Evolutionary conservation across 805 yeast genomes (phyloP).

Genomic region (Suhomyces canberraensis): DNA sequence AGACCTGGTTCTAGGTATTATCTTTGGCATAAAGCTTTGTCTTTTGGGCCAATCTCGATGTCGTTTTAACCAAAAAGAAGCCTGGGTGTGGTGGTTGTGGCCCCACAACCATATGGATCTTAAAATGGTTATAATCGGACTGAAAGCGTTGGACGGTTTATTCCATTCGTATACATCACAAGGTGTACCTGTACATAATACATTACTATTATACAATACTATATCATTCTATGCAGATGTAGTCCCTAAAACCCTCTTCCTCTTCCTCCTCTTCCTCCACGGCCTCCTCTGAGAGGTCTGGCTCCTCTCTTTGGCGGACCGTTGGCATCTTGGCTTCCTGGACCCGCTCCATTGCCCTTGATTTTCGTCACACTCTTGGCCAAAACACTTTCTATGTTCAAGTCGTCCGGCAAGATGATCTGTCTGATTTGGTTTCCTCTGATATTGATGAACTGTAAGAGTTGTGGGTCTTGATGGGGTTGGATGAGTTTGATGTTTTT

Average conservation of each 20-base stretch:
- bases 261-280: conserved; percentile 18
- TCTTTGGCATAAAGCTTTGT: too few relatives aligned
- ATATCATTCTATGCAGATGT: not conserved
- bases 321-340: conserved; percentile 20
- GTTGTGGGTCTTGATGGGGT: conserved; percentile 63
- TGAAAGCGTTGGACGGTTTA: too few relatives aligned
- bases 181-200: conserved; percentile 5
- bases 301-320: conserved; percentile 11
- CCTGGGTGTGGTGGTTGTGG: too few relatives aligned
- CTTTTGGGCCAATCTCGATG: too few relatives aligned
- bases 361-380: conserved; percentile 47
- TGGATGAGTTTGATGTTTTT: conserved; percentile 78
- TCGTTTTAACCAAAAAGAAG: too few relatives aligned
- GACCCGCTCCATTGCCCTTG: conserved; percentile 45
- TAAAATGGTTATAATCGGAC: too few relatives aligned
- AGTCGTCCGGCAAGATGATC: conserved; percentile 78
- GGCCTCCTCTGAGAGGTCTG: conserved; percentile 14
- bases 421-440: conserved; percentile 88
- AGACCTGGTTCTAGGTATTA: conserved; percentile 33
- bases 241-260: conserved; percentile 4
- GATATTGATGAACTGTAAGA: conserved; percentile 74
- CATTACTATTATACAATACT: not conserved
- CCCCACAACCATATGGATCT: too few relatives aligned
- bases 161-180: too few relatives aligned
- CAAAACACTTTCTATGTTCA: conserved; percentile 65